Conservation (phyloP, 2,329 filamentous ascomycete genomes). For the Penicillium sp. region DNA sequence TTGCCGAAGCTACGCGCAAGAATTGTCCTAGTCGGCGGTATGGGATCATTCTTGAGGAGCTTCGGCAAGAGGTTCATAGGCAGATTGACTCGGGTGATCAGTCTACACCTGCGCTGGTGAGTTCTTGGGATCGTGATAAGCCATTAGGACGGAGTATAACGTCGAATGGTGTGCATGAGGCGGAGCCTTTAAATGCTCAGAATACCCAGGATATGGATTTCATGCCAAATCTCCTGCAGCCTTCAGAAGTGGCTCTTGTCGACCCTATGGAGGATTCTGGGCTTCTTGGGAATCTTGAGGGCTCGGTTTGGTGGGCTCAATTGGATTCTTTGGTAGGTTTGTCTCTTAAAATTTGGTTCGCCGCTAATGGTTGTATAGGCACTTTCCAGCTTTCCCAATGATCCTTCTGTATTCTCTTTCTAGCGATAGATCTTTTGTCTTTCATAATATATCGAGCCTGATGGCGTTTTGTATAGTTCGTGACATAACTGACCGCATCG, state of each 20-base stretch:
- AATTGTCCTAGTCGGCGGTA: constrained; percentile 48
- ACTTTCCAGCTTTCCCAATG: constrained; percentile 32
- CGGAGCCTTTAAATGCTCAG: constrained; percentile 8
- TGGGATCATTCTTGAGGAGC: constrained; percentile 47
- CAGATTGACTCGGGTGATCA: constrained; percentile 26
- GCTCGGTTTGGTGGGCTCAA: constrained; percentile 38
- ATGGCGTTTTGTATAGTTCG: background rate
- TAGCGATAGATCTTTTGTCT: background rate
- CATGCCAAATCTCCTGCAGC: constrained; percentile 19
- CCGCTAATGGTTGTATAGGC: constrained; percentile 23
- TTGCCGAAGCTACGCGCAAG: constrained; percentile 45
- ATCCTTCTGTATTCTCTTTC: constrained; percentile 27
- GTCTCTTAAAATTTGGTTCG: constrained; percentile 1
- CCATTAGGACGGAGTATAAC: background rate
- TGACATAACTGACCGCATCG: too few relatives aligned
- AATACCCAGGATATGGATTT: constrained; percentile 14
- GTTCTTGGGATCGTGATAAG: background rate
- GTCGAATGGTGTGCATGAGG: constrained; percentile 1
- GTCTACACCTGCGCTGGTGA: background rate
- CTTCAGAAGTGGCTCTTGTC: constrained; percentile 17
- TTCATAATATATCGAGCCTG: background rate
- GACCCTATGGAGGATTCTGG: constrained; percentile 25
- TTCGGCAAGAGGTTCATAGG: constrained; percentile 41
- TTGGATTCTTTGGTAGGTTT: constrained; percentile 37
- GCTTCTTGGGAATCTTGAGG: constrained; percentile 35